phyloP scores from a whole-genome alignment of 805 yeast genomes.

The Hanseniaspora singularis region DNA sequence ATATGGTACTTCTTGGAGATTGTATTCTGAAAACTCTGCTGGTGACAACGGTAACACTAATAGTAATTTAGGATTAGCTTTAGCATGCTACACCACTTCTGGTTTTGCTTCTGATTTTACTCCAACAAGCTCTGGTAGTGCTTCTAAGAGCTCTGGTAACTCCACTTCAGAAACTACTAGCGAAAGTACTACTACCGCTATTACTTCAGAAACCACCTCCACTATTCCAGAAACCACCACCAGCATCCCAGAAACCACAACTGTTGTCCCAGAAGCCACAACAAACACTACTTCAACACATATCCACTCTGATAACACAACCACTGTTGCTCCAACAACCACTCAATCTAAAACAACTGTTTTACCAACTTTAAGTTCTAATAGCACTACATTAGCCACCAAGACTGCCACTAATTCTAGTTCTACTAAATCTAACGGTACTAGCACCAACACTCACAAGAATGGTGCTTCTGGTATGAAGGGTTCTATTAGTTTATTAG shows the following conservation, averaged over 20 bases:
- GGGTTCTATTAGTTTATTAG: slow-evolving; percentile 13
- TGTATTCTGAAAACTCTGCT: slow-evolving; percentile 10
- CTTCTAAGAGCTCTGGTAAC: slow-evolving; percentile 14
- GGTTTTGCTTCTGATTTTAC: slow-evolving; percentile 21
- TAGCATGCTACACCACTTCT: slow-evolving; percentile 19
- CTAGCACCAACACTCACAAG: too few species aligned
- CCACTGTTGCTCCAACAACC: not conserved
- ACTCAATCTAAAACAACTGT: not conserved
- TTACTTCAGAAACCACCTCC: slow-evolving; percentile 1
- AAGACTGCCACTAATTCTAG: slow-evolving; percentile 4
- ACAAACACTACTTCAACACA: not conserved
- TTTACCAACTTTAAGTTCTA: slow-evolving; percentile 1
- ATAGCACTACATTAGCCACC: slow-evolving; percentile 4
- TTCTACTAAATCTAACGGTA: too few species aligned
- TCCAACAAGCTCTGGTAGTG: slow-evolving; percentile 15
- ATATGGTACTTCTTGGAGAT: slow-evolving; percentile 20
- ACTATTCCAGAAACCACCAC: slow-evolving; percentile 15
- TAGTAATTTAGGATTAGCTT: slow-evolving; percentile 17
- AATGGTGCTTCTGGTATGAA: slow-evolving; percentile 8
- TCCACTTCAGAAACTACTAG: slow-evolving; percentile 18
- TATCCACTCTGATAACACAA: too few species aligned
- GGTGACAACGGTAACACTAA: slow-evolving; percentile 16
- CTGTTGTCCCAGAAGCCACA: not conserved
- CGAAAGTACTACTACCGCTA: slow-evolving; percentile 11
- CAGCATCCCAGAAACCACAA: not conserved